Base-by-base conservation (phyloP, 768 basidiomycete genomes). In the Fomitopsis pulvina region DNA sequence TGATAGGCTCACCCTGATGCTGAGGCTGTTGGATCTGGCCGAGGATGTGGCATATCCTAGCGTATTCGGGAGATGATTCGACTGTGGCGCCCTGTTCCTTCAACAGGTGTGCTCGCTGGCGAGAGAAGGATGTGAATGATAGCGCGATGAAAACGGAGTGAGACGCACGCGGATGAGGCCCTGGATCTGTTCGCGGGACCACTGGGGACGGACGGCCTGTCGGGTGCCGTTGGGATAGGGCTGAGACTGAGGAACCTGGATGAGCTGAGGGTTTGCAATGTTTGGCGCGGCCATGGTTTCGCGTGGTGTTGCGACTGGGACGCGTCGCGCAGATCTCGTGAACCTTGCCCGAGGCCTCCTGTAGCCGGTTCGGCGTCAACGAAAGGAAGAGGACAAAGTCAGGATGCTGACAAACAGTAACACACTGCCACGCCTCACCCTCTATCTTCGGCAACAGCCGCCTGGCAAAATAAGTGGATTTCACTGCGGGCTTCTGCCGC, bases 41-140 rank as follows among this genome's bases (percentile, higher is more conserved):
- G 32, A 81, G 57, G 53, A 72, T 63, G 24, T 66, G 63, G 43
- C 70, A 55, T 41, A 79, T 63, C 49, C 60, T 65, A 5, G 64
- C 69, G 21, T 79, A 65, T 48, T 80, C 79, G 21, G 55, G 62
- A 8, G 65, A 69, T 2, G 68, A 70, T 42, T 77, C 72, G n/a
- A 70, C 63, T 10, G 76, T 73, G 51, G 62, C 64, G 11, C 79
- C 79, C 32, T 68, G 63, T n/a, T 58, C 58, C 34, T 67, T 71
- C 27, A 80, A 70, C 32, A 60, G 47, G 27, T 69, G 66, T n/a
- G 70, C 68, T 24, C 75, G 74, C 72, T 80, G 64, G 58, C 34
- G 18, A 26, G 25, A 6, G 22, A n/a, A 16, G 45, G 25, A 30
- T 22, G 40, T 7, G 20, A 41, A 22, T 20, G 20, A 22, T 29